These are phyloP conservation scores for Ascoidea asiatica DNA, from an alignment of 805 yeast species.

Conservation along the genomic window DNA sequence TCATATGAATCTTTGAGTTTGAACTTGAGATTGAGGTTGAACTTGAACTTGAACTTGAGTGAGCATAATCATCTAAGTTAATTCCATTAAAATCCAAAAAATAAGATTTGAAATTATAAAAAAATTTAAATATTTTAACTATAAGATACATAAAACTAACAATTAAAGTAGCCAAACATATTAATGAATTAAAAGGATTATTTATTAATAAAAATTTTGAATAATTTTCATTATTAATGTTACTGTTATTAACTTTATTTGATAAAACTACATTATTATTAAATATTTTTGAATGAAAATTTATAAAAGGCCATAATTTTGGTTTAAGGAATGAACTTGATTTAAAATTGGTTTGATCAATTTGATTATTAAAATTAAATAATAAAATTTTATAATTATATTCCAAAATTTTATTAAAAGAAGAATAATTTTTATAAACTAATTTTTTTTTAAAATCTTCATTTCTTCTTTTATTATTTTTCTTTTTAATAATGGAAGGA, in stretches of 20 bases:
- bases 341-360: too few relatives aligned
- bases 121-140: too few relatives aligned
- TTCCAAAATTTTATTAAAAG: too few relatives aligned
- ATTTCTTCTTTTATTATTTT: not conserved
- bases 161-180: not conserved
- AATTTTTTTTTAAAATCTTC: conserved; percentile 12
- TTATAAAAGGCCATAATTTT: not conserved
- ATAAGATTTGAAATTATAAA: too few relatives aligned
- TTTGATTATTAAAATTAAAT: too few relatives aligned
- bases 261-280: too few relatives aligned
- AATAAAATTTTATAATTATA: too few relatives aligned
- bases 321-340: not conserved
- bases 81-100: not conserved
- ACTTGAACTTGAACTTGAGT: too few relatives aligned
- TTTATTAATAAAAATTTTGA: conserved; percentile 15
- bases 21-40: too few relatives aligned
- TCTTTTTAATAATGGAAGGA: conserved; percentile 23
- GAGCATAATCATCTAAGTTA: not conserved
- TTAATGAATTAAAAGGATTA: conserved; percentile 15
- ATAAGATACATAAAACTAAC: not conserved
- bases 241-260: too few relatives aligned
- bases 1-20: not conserved
- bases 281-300: too few relatives aligned
- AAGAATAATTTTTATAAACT: too few relatives aligned
- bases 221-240: conserved; percentile 1